Base-by-base conservation (phyloP, 257 asterid genomes). In the Echium plantagineum region DNA sequence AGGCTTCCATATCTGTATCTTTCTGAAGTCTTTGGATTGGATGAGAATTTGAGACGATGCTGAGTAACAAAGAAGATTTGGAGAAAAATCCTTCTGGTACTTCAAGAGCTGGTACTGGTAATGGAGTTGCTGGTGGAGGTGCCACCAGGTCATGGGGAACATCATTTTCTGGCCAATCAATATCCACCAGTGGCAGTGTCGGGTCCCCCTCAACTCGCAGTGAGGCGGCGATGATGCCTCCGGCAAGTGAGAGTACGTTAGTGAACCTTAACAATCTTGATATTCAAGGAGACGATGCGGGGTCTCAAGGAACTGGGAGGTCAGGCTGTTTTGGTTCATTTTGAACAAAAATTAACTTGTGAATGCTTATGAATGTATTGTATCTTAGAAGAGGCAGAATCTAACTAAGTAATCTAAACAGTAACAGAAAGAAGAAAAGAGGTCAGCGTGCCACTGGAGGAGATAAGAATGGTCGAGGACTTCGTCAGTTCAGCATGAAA, bases 401-500 rank as follows among this genome's bases (percentile, higher is more conserved):
- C 58, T 69, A 55, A 18, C 59, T 13, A 47, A 53, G 52, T 60
- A 59, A 59, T 76, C 60, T 66, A 55, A 47, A 63, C 81, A 77
- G 94, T 57, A 88, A 78, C 85, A 82, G 75, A 77, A 90, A 80
- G 83, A 93, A 88, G 80, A 89, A 89, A 77, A 86, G 98, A 81
- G 95, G 88, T 62, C 98, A 86, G 62, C 96, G 98, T 61, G 94
- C 95, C 12, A 81, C 74, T 58, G 87, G 82, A 66, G 95, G 94
- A 67, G 98, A 89, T 74, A 93, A 88, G 83, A 81, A 73, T 78
- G 95, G 98, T 62, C 84, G 98, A 71, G 98, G 98, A 66, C 98
- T 93, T 59, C 94, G 98, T 28, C 98, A 88, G 68, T 93, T 93
- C 72, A 93, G 98, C 95, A 93, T 89, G 97, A 89, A 93, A 93